These are phyloP conservation scores for Talaromyces sp. DNA, from an alignment of 2,329 filamentous ascomycete species.

Conservation along the genomic window DNA sequence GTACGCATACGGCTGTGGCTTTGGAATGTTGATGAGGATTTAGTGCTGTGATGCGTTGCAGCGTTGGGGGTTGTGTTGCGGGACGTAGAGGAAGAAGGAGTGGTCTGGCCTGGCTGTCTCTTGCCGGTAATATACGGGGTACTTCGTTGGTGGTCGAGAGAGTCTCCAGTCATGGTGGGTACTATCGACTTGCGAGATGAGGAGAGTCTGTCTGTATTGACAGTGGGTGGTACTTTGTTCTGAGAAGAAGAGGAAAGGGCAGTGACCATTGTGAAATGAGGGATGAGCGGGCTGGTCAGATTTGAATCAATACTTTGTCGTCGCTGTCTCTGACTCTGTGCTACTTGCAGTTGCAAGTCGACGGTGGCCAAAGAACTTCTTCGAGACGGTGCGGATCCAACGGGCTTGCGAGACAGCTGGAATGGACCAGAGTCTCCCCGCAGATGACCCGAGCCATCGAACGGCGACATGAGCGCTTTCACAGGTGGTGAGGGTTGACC, in stretches of 20 bases:
- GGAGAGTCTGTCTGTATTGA: background rate
- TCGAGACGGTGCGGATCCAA: slow-evolving; percentile 31
- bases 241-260: background rate
- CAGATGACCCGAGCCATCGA: slow-evolving; percentile 22
- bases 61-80: background rate
- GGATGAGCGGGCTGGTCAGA: slow-evolving; percentile 13
- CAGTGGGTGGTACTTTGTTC: background rate
- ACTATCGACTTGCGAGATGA: background rate
- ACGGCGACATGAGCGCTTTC: slow-evolving; percentile 29
- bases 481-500: slow-evolving; percentile 31
- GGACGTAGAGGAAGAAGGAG: background rate
- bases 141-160: slow-evolving; percentile 10
- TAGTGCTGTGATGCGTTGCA: slow-evolving; percentile 12
- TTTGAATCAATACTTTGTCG: slow-evolving; percentile 10
- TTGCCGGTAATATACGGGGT: slow-evolving; percentile 9
- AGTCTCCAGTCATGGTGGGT: background rate
- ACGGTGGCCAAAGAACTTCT: slow-evolving; percentile 17
- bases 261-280: slow-evolving; percentile 15
- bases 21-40: slow-evolving; percentile 17
- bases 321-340: slow-evolving; percentile 5
- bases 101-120: slow-evolving; percentile 6
- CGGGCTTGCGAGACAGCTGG: slow-evolving; percentile 36
- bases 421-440: slow-evolving; percentile 27
- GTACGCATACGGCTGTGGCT: slow-evolving; percentile 16
- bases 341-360: slow-evolving; percentile 13